These are phyloP conservation scores for Phytophthora fragariae DNA, from an alignment of 352 stramenopile genomes.

Conservation along the genomic window DNA sequence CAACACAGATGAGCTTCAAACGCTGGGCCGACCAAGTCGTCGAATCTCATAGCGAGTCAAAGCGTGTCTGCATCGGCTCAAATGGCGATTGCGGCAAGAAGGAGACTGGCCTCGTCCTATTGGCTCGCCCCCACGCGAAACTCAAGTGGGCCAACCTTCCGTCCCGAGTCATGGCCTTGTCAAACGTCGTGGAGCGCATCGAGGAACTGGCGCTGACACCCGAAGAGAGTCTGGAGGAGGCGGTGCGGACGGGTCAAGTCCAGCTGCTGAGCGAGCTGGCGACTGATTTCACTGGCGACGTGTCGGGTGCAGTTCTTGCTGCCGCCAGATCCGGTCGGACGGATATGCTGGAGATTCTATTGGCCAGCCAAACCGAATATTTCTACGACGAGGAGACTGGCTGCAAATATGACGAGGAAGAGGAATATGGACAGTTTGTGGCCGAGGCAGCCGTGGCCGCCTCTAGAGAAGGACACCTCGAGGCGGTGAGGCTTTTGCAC, in stretches of 20 bases:
- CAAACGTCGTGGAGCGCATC: constrained; percentile 1
- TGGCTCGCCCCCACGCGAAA: background rate
- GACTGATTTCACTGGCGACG: background rate
- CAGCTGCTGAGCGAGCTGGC: background rate
- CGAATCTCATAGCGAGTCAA: too few species aligned
- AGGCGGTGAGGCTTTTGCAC: constrained; percentile 2
- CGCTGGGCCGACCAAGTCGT: too few species aligned
- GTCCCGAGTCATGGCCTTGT: background rate
- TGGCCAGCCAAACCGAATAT: background rate
- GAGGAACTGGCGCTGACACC: background rate
- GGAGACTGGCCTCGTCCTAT: too few species aligned
- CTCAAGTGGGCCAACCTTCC: background rate
- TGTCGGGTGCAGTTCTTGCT: background rate
- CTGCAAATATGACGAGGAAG: background rate
- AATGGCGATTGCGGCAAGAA: too few species aligned
- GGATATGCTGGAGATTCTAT: constrained; percentile 7
- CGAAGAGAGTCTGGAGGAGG: background rate
- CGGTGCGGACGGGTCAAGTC: background rate
- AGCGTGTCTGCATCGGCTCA: too few species aligned
- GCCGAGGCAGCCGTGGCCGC: constrained; percentile 3
- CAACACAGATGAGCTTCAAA: too few species aligned
- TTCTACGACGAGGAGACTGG: background rate
- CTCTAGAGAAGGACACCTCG: background rate
- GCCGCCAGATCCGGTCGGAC: background rate
- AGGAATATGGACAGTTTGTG: background rate